Evolutionary conservation across 2,329 filamentous ascomycete genomes (phyloP), one percentile per base, ranked within the genome.

Genomic region (Davidsoniella virescens): DNA sequence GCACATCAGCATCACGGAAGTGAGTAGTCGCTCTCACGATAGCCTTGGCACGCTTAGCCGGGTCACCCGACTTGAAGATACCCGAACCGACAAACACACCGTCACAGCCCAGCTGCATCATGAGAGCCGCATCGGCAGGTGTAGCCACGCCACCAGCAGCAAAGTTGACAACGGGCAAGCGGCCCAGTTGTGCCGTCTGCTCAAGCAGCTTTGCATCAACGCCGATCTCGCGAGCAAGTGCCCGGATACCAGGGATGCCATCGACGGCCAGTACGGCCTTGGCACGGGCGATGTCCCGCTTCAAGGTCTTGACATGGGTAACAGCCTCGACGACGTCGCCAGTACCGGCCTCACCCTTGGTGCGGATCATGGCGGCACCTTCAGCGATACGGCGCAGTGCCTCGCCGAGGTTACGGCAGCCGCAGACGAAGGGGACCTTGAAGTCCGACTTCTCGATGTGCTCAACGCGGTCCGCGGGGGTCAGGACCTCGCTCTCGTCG

Each of bases 101-200:
- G 62, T 98, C 92, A 62, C 92, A 96, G 54, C 92, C 92, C 56
- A 98, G 72, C 73, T 96, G 90, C 92, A 98, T 98, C 90, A 98
- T 69, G 54, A 98, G 72, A 2, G 92, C 92, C 0, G 92, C 92
- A 66, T 98, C 92, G 0, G 92, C 92, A 0, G 92, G 92, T 1
- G 92, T 98, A n/a, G 92, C 92, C n/a, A 98, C 84, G 52, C 92
- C 92, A n/a, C 92, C 92, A 3, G 92, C 92, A 0, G 92, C 92
- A 59, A 98, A 96, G 73, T 96, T 96, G 56, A 98, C 92, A 0
- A 96, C 90, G 2, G 92, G 92, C 50, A 98, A 71, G 47, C 92
- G 75, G 41, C 87, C 87, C 56, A 93, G 73, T 70, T 87, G 79
- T 1, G 87, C 90, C 0, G 86, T 90, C 72, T 94, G 80, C 64